Percentiles rank a stretch among this genome's conserved stretches.
phyloP scores from a whole-genome alignment of 805 yeast genomes.

The Saturnispora hagleri region DNA sequence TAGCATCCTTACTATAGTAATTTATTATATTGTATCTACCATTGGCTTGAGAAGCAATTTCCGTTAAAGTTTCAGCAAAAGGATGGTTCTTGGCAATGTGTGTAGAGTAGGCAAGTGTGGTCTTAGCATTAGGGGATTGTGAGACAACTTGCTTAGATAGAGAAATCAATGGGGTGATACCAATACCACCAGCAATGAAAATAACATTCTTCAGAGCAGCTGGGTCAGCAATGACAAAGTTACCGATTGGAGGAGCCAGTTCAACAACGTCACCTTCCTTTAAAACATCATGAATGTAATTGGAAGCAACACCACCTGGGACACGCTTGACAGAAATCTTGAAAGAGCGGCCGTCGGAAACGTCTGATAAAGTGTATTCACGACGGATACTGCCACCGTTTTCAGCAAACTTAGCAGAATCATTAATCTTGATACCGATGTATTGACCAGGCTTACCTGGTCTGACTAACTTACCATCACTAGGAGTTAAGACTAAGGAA shows the following conservation, averaged over 20 bases:
- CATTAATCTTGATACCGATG: conserved; percentile 5
- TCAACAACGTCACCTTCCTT: conserved; percentile 39
- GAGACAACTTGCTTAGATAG: conserved; percentile 33
- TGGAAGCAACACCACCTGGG: conserved; percentile 41
- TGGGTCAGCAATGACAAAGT: conserved; percentile 21
- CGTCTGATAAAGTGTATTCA: conserved; percentile 47
- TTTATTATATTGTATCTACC: background rate
- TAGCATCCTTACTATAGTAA: background rate
- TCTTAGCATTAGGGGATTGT: background rate
- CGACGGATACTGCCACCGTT: conserved; percentile 25
- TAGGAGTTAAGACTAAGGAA: conserved; percentile 42
- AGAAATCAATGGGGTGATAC: conserved; percentile 56
- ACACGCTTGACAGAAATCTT: conserved; percentile 50
- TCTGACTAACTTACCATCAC: conserved; percentile 25
- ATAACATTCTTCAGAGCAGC: conserved; percentile 26
- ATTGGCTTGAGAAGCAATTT: background rate
- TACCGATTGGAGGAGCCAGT: conserved; percentile 54
- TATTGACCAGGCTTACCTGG: conserved; percentile 6
- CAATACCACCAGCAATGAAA: conserved; percentile 54
- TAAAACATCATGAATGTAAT: conserved; percentile 38
- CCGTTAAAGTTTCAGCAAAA: background rate
- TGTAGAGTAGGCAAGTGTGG: background rate
- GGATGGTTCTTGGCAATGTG: background rate
- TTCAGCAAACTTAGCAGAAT: background rate
- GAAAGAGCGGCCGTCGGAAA: conserved; percentile 30